Evolutionary conservation across 257 asterid species (phyloP).

Genomic region (Pogostemon cablin): DNA sequence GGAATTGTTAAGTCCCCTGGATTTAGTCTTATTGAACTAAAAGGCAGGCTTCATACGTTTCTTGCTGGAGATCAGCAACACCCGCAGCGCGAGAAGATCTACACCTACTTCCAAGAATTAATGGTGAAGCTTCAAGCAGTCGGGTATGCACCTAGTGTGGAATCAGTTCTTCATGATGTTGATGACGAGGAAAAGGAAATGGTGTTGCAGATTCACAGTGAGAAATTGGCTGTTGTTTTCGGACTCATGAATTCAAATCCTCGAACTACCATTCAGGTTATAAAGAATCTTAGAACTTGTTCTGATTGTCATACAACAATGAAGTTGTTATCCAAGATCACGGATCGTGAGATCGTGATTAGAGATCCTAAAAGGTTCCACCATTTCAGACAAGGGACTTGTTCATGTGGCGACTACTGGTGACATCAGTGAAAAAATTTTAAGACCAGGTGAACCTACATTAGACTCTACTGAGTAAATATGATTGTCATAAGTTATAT

Average conservation of each 20-base stretch:
- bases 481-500: too few species aligned
- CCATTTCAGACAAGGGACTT: slow-evolving; percentile 73
- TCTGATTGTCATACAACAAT: slow-evolving; percentile 74
- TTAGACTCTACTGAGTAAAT: too few species aligned
- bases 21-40: slow-evolving; percentile 74
- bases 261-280: slow-evolving; percentile 71
- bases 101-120: slow-evolving; percentile 62
- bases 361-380: slow-evolving; percentile 94
- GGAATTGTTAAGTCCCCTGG: slow-evolving; percentile 88
- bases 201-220: slow-evolving; percentile 69
- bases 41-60: slow-evolving; percentile 67
- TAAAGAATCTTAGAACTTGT: slow-evolving; percentile 84
- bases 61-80: slow-evolving; percentile 75
- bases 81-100: slow-evolving; percentile 65
- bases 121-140: slow-evolving; percentile 65
- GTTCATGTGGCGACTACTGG: slow-evolving; percentile 97
- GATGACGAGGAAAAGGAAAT: slow-evolving; percentile 86
- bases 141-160: slow-evolving; percentile 68
- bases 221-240: slow-evolving; percentile 88
- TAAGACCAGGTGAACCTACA: too few species aligned
- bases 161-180: slow-evolving; percentile 78
- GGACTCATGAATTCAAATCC: slow-evolving; percentile 77
- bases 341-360: slow-evolving; percentile 68
- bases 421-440: slow-evolving; percentile 5
- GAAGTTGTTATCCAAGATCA: slow-evolving; percentile 69